Evolutionary conservation across 805 yeast species (phyloP).

Genomic region (Allodekkera sacchari): DNA sequence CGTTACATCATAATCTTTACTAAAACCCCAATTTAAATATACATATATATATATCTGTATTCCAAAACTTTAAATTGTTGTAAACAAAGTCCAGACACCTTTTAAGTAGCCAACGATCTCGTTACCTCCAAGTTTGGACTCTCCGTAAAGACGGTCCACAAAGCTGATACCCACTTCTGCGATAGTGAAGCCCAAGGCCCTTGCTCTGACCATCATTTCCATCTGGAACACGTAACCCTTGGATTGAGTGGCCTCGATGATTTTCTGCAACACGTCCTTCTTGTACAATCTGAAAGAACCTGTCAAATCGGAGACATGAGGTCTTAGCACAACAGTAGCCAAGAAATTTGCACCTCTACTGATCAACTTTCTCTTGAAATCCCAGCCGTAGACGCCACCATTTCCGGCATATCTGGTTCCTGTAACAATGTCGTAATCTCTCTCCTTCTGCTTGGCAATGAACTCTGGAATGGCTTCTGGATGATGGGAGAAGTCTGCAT

Average conservation of each 20-base stretch:
- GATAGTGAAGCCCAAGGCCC: conserved; percentile 61
- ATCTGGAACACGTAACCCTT: conserved; percentile 82
- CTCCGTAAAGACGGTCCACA: conserved; percentile 75
- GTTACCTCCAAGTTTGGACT: conserved; percentile 71
- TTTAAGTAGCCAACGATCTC: conserved; percentile 71
- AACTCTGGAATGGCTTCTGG: conserved; percentile 75
- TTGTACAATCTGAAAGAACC: conserved; percentile 73
- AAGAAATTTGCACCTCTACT: conserved; percentile 76
- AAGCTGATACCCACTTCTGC: conserved; percentile 76
- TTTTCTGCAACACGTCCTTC: conserved; percentile 56
- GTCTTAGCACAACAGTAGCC: conserved; percentile 64
- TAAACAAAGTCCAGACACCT: conserved; percentile 67
- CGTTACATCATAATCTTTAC: neutral
- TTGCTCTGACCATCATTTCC: conserved; percentile 84
- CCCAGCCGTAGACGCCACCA: conserved; percentile 84
- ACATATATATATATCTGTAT: neutral
- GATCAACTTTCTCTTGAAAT: conserved; percentile 66
- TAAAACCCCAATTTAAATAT: neutral
- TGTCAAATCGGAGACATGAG: conserved; percentile 65
- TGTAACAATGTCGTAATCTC: conserved; percentile 41
- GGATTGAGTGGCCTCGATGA: conserved; percentile 59
- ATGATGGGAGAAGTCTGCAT: conserved; percentile 77
- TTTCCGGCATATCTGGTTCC: conserved; percentile 69
- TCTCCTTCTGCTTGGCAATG: conserved; percentile 50
- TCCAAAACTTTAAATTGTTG: conserved; percentile 36